A percentile compares a stretch with the other conserved stretches of the same genome.
These are phyloP conservation scores for Mollisiaceae sp. DNA, from an alignment of 2,329 filamentous ascomycete genomes.

Conservation along the genomic window DNA sequence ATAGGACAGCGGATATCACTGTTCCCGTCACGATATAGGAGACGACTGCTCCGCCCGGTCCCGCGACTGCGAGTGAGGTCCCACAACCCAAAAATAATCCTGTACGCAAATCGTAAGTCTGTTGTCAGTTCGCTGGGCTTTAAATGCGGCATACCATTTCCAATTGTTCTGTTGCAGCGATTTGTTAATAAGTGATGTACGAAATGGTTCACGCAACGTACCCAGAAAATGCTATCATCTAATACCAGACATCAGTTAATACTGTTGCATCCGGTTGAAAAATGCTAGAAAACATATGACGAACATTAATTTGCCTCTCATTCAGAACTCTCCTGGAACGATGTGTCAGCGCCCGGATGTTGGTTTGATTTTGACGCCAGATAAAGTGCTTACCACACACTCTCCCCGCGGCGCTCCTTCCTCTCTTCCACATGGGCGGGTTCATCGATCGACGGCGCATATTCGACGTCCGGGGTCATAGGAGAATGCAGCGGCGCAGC, in stretches of 20 bases:
- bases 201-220: conserved; percentile 31
- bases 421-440: conserved; percentile 34
- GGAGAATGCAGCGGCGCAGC: conserved; percentile 28
- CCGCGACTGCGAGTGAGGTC: conserved; percentile 47
- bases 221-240: conserved; percentile 54
- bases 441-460: conserved; percentile 34
- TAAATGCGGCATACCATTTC: conserved; percentile 43
- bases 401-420: conserved; percentile 37
- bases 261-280: not conserved
- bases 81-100: conserved; percentile 49
- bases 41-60: conserved; percentile 48
- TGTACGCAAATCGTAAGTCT: conserved; percentile 24
- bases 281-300: conserved; percentile 5
- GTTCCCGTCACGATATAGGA: conserved; percentile 50
- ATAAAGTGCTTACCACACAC: conserved; percentile 35
- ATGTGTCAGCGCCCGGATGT: not conserved
- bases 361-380: conserved; percentile 16
- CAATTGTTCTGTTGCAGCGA: conserved; percentile 44
- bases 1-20: conserved; percentile 50
- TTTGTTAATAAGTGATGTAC: conserved; percentile 3
- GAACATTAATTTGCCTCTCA: conserved; percentile 49
- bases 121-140: not conserved
- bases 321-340: conserved; percentile 46
- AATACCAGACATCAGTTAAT: not conserved
- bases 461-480: conserved; percentile 32